Base-by-base conservation (phyloP, 495 filamentous ascomycete genomes). In the Penicillium waksmanii region DNA sequence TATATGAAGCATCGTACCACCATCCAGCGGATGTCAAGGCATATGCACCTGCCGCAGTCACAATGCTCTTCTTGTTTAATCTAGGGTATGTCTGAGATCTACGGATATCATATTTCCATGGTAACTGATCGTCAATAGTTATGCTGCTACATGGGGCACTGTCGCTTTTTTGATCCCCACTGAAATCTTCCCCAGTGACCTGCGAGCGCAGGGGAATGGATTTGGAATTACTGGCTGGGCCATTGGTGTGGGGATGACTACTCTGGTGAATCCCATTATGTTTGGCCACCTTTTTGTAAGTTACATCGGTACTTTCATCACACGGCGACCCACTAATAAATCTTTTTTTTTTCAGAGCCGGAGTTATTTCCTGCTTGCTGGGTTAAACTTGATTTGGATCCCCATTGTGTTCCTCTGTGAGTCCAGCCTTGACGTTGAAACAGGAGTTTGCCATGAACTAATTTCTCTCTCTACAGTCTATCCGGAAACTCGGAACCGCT, bases 201-300 rank as follows among this genome's bases (percentile, higher is more conserved):
- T 84, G 31, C 75, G 81, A 43, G 80, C 81, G 19, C 77, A 84
- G 59, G 82, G 82, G 2, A 83, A 84, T 65, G 80, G 80, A 1
- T 85, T 84, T 61, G 79, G 80, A 0, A 82, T 85, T 18, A 82
- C 80, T 17, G 83, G 81, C 3, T 84, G 82, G 82, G 82, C 82
- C 6, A 79, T 85, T 62, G 83, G 82, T 27, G 80, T 82, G 10
- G 81, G 82, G 15, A 77, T 80, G 72, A 80, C 82, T 19, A 78
- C 77, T n/a, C 69, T 82, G 38, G 76, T 84, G 56, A 82, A 81
- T 52, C 81, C 80, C 7, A 79, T 84, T 62, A 76, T 81, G 65
- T 80, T 82, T 51, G 69, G 70, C 31, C 65, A 64, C 19, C 55
- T 82, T 57, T 69, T 61, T 40, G 74, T 71, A 57, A 33, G 66